These are phyloP conservation scores for Neonectria neomacrospora DNA, from an alignment of 2,329 filamentous ascomycete genomes.

Conservation along the genomic window DNA sequence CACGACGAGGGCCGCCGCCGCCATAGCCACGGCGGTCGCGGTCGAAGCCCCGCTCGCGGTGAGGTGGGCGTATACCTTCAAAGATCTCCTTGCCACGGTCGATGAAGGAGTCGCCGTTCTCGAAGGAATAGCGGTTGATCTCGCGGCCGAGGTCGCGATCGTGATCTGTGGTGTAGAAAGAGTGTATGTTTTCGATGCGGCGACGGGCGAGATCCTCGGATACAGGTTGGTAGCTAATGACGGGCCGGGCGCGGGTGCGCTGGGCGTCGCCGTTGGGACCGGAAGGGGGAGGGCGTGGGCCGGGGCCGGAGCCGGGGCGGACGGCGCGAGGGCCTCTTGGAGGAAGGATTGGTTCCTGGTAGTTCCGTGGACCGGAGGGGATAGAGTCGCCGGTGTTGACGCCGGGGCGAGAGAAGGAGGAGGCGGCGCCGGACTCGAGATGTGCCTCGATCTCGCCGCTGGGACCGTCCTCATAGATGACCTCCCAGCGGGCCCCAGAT, in stretches of 20 bases:
- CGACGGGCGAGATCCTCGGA: slow-evolving; percentile 70
- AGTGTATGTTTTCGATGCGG: slow-evolving; percentile 69
- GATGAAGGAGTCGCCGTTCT: slow-evolving; percentile 72
- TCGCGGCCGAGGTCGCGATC: slow-evolving; percentile 57
- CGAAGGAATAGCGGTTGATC: slow-evolving; percentile 79
- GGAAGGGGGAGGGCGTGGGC: slow-evolving; percentile 37
- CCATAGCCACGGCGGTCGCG: slow-evolving; percentile 52
- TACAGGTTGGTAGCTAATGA: slow-evolving; percentile 66
- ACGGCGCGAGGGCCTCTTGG: slow-evolving; percentile 54
- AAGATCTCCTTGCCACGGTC: slow-evolving; percentile 79
- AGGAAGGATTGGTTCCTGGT: slow-evolving; percentile 38
- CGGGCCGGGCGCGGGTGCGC: slow-evolving; percentile 56
- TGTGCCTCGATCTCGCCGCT: slow-evolving; percentile 65
- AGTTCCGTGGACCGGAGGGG: slow-evolving; percentile 51
- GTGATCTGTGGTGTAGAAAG: slow-evolving; percentile 57
- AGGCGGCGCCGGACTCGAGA: slow-evolving; percentile 54
- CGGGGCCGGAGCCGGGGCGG: slow-evolving; percentile 48
- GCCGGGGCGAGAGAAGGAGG: slow-evolving; percentile 33
- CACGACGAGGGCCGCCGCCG: slow-evolving; percentile 43
- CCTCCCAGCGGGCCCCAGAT: slow-evolving; percentile 71
- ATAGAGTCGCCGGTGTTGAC: slow-evolving; percentile 48
- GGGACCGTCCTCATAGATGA: slow-evolving; percentile 71
- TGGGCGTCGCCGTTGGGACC: slow-evolving; percentile 38
- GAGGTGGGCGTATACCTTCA: slow-evolving; percentile 70
- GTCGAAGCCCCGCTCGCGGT: slow-evolving; percentile 56